phyloP scores from a whole-genome alignment of 805 yeast genomes.

The Komagataella ulmi region DNA sequence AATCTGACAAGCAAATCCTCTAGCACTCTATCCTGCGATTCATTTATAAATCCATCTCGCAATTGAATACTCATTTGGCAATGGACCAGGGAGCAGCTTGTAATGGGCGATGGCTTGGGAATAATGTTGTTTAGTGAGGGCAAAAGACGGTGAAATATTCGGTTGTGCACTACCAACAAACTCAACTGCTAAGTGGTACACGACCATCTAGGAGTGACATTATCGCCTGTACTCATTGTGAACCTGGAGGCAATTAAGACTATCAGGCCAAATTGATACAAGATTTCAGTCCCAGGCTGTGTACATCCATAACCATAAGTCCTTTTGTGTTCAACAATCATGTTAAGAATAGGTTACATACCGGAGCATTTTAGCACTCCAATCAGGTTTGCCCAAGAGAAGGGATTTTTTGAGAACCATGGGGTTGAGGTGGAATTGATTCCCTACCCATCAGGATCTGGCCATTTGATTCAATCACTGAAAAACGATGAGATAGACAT shows the following conservation, averaged over 20 bases:
- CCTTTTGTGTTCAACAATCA: background rate
- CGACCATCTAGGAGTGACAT: background rate
- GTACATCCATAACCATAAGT: background rate
- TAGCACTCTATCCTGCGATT: constrained; percentile 56
- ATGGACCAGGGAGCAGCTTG: background rate
- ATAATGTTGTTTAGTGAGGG: background rate
- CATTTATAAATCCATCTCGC: constrained; percentile 37
- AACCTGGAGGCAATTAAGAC: background rate
- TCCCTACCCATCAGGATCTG: constrained; percentile 79
- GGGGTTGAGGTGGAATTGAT: constrained; percentile 46
- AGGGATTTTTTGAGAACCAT: constrained; percentile 37
- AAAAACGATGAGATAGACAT: constrained; percentile 53
- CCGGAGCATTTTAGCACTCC: constrained; percentile 94
- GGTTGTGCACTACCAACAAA: background rate
- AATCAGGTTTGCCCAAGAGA: constrained; percentile 49
- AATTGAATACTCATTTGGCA: constrained; percentile 19
- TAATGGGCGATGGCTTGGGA: background rate
- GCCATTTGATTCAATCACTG: constrained; percentile 68
- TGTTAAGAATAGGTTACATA: constrained; percentile 58
- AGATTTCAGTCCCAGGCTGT: background rate
- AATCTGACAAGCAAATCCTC: constrained; percentile 87
- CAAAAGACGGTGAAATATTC: background rate
- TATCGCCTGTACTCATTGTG: background rate
- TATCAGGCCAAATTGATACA: background rate
- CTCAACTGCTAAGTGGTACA: background rate